phyloP scores from a whole-genome alignment of 2,329 filamentous ascomycete genomes.

The Aureobasidium sp. region DNA sequence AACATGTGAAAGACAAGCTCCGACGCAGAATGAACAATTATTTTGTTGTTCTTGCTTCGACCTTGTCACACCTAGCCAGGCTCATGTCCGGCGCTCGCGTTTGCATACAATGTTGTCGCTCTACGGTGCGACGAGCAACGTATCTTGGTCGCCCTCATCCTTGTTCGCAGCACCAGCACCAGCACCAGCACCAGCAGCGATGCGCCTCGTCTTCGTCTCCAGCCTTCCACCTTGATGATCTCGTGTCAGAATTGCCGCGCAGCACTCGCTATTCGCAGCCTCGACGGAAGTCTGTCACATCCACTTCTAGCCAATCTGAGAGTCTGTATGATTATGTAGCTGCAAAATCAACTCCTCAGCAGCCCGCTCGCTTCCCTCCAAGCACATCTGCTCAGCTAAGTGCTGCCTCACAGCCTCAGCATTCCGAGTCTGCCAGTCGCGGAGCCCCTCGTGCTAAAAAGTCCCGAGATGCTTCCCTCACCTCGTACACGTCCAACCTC shows the following conservation, averaged over 20 bases:
- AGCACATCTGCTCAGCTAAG: background rate
- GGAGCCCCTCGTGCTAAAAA: background rate
- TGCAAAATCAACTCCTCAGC: background rate
- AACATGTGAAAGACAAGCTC: background rate
- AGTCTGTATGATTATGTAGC: conserved; percentile 9
- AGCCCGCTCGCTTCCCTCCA: background rate
- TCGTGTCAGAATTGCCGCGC: background rate
- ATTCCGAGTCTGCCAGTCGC: background rate
- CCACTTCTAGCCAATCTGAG: background rate
- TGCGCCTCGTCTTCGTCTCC: background rate
- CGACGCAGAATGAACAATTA: background rate
- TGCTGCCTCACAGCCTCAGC: background rate
- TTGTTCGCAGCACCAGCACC: background rate
- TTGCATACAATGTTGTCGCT: conserved; percentile 3
- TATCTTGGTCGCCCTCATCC: background rate
- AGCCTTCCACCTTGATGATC: background rate
- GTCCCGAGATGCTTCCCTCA: background rate
- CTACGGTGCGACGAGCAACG: background rate
- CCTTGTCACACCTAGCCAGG: background rate
- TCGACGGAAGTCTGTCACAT: background rate
- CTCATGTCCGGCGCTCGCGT: conserved; percentile 1
- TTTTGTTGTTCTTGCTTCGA: background rate
- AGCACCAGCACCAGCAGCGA: background rate
- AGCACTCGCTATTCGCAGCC: conserved; percentile 13
- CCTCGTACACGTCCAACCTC: conserved; percentile 1